phyloP scores from a whole-genome alignment of 1,284 basidiomycete genomes.

The Leccinum cinnamomeum region DNA sequence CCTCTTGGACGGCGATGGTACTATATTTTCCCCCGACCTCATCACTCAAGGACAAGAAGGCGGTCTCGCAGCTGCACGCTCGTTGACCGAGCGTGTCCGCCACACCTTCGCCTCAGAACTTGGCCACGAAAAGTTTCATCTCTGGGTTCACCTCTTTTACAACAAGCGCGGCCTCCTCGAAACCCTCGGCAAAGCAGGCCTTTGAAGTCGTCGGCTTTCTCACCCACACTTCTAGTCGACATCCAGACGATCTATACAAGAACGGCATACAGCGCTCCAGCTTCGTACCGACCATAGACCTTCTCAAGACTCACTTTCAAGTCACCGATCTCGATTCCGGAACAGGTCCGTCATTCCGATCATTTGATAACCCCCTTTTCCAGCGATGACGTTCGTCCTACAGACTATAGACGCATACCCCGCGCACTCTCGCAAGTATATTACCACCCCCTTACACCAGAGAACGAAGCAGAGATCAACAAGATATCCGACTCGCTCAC shows the following conservation, averaged over 20 bases:
- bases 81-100: conserved; percentile 51
- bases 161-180: conserved; percentile 61
- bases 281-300: conserved; percentile 93
- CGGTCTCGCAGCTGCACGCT: conserved; percentile 54
- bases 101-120: conserved; percentile 41
- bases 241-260: conserved; percentile 91
- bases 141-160: conserved; percentile 65
- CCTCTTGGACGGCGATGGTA: conserved; percentile 68
- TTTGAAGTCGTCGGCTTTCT: conserved; percentile 12
- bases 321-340: conserved; percentile 94
- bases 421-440: conserved; percentile 91
- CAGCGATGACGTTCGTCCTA: conserved; percentile 14
- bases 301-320: conserved; percentile 85
- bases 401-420: conserved; percentile 91
- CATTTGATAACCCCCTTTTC: not conserved
- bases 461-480: conserved; percentile 68
- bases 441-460: conserved; percentile 73
- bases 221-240: too few relatives aligned
- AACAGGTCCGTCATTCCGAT: conserved; percentile 59
- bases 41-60: conserved; percentile 56
- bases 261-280: conserved; percentile 98
- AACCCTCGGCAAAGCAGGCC: conserved; percentile 46
- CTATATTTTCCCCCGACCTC: conserved; percentile 55
- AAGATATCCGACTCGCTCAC: conserved; percentile 82
- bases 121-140: conserved; percentile 48